phyloP scores from a whole-genome alignment of 2,329 filamentous ascomycete species.

The Tricladium varicosporioides region DNA sequence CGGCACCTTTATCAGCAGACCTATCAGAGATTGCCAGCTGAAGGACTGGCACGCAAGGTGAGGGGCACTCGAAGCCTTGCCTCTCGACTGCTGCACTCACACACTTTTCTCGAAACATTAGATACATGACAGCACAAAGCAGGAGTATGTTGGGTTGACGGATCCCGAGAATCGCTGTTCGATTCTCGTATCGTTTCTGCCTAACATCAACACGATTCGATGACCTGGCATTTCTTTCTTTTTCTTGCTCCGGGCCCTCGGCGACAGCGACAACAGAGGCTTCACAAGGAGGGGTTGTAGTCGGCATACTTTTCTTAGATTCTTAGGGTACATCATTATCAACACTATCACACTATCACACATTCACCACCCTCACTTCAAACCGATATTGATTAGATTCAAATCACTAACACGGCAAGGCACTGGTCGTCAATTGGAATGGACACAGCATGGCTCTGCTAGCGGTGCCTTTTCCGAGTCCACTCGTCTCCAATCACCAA shows the following conservation, averaged over 20 bases:
- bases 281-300: background rate
- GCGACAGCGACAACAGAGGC: background rate
- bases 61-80: background rate
- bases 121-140: background rate
- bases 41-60: background rate
- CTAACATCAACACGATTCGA: background rate
- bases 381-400: no score
- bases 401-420: no score
- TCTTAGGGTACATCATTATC: background rate
- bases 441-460: background rate
- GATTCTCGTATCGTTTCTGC: background rate
- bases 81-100: background rate
- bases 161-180: background rate
- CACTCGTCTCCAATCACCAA: conserved; percentile 12
- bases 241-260: background rate
- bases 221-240: conserved; percentile 1
- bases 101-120: background rate
- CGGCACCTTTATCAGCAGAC: conserved; percentile 11
- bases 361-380: no score
- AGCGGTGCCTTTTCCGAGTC: background rate
- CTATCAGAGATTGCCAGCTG: conserved; percentile 8
- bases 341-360: background rate
- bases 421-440: no score
- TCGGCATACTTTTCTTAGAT: background rate
- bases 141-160: background rate